Evolutionary conservation across 2,329 filamentous ascomycete genomes (phyloP), one percentile per base, ranked within the genome.

Genomic region (Ramularia collo-cygni): DNA sequence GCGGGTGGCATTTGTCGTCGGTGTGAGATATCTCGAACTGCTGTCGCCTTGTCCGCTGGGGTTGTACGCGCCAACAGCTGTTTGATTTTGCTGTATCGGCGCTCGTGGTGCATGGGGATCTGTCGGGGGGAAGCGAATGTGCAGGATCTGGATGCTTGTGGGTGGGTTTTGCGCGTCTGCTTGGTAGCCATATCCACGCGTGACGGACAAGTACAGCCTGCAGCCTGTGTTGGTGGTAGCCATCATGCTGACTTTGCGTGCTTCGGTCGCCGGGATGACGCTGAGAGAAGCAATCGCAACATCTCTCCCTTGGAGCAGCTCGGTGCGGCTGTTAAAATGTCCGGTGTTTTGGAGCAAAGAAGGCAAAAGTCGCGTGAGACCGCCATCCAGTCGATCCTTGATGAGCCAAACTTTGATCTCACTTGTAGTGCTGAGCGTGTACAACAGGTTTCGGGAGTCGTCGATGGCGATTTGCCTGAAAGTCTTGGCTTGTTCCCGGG

Each of bases 61-160:
- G 14, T 51, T 50, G 34, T 48, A 55, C 28, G 50, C 39, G 27
- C 44, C 42, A 21, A 47, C 35, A 16, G 52, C 35, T 12, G 44
- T 48, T 36, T 53, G 50, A 13, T 33, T 35, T 9, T 37, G 44
- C 26, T 54, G 52, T 4, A 45, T 15, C 9, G 48, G 40, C 30
- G 44, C 27, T 17, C 44, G 41, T 16, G 46, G 40, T 15, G 46
- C 42, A 17, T 45, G 44, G 5, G 52, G 51, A 31, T 60, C 55
- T 28, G 69, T 63, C 0, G 92, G 92, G 1, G 93, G 92, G 43
- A 95, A 94, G 59, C 92, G 93, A 63, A 98, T 86, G 57, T 94
- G 92, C 53, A 93, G 84, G n/a, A 95, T 80, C 63, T 95, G 89
- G 87, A 98, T 95, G 64, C 87, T 95, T 53, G 85, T 89, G 1